Evolutionary conservation across 2,329 filamentous ascomycete genomes (phyloP), one percentile per base, ranked within the genome.

Genomic region (Xylariaceae sp.): DNA sequence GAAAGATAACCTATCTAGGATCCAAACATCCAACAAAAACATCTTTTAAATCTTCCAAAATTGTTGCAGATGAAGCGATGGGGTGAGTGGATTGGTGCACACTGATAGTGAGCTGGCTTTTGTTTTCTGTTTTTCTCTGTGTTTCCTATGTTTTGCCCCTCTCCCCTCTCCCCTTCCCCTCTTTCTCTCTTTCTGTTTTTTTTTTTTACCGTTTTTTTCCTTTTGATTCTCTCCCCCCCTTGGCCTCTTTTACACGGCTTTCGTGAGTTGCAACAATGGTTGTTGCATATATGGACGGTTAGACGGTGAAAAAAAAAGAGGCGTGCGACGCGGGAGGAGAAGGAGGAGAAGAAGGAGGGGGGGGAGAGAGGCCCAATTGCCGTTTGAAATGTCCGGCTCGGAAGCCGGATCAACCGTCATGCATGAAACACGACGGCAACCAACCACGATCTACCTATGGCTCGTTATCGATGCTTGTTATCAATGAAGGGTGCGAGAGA

Each of bases 171-270:
- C 19, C 19, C 19, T 19, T 19, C 19, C 19, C 19, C 19, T 19
- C 19, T 19, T 19, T 19, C 19, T 19, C 19, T 19, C 19, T 19
- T 19, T 19, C 19, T 19, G 30, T 31, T 26, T 44, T 51, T 32
- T 42, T 52, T 52, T 42, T 30, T 42, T 44, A 11, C 0, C 12
- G 0, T 6, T 37, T 37, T 37, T 37, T 7, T 6, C 8, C 3
- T 37, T 11, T 37, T 34, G 32, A 6, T 34, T 5, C 32, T 34
- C 32, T 34, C 8, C 8, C 32, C 5, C 5, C 55, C 56, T 43
- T 56, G 56, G 58, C 58, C 51, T 60, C 56, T 60, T 60, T 52
- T 11, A 49, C 11, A 53, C 50, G 48, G 53, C 37, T 47, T 53
- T 51, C 44, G 50, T 51, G 56, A 50, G 51, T 19, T 19, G 19